Evolutionary conservation across 768 basidiomycete genomes (phyloP).

Genomic region (Chalciporus pseudorubinellus): DNA sequence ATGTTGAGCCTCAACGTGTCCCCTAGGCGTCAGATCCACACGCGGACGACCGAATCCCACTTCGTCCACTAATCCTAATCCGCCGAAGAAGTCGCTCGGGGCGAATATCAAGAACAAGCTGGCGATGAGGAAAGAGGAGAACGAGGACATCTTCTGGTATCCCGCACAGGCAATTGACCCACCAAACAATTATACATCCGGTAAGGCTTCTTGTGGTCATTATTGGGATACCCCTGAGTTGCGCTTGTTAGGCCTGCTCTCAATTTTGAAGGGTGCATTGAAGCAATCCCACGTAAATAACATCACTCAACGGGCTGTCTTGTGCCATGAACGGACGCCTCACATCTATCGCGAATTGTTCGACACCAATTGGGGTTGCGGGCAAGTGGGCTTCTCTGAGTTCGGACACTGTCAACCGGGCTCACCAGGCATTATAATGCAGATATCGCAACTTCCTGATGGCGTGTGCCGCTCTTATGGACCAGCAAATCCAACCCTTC

Average conservation of each 20-base stretch:
- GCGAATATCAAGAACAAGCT: constrained; percentile 7
- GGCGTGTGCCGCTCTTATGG: constrained; percentile 69
- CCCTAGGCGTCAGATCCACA: constrained; percentile 1
- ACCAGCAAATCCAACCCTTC: constrained; percentile 55
- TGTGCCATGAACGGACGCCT: constrained; percentile 63
- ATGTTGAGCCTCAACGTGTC: no score
- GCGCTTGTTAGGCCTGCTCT: constrained; percentile 53
- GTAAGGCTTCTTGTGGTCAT: constrained; percentile 42
- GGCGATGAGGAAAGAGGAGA: constrained; percentile 4
- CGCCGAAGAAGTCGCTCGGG: neutral
- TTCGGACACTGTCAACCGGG: constrained; percentile 1
- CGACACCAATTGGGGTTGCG: constrained; percentile 74
- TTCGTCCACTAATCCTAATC: neutral
- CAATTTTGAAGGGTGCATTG: constrained; percentile 56
- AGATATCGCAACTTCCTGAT: constrained; percentile 87
- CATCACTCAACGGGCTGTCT: constrained; percentile 49
- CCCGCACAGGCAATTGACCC: constrained; percentile 43
- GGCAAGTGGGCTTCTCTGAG: constrained; percentile 28
- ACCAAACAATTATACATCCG: constrained; percentile 60
- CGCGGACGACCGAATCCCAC: constrained; percentile 17
- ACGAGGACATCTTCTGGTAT: constrained; percentile 66
- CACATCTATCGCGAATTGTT: constrained; percentile 57
- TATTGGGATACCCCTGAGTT: constrained; percentile 9
- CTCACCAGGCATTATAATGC: neutral
- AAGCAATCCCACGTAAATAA: constrained; percentile 50